A percentile compares a stretch with the other conserved stretches of the same genome.
These are phyloP conservation scores for Cytospora chrysosperma DNA, from an alignment of 2,329 filamentous ascomycete species.

Conservation along the genomic window DNA sequence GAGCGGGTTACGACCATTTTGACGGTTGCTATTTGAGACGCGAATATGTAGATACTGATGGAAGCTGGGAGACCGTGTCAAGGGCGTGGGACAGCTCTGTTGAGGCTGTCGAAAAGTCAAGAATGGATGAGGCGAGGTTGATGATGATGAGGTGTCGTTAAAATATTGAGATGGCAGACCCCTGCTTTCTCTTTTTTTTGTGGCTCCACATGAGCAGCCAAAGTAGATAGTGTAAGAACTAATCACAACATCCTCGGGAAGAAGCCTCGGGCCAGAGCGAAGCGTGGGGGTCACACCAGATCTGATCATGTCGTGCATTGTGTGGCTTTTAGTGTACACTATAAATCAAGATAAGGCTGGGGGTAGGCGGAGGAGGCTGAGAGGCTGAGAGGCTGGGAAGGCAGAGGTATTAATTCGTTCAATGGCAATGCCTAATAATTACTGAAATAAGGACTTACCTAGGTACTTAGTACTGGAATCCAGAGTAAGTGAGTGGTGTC, in stretches of 20 bases:
- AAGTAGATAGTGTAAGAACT: too few relatives aligned
- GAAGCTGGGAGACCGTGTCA: too few relatives aligned
- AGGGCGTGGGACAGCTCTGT: too few relatives aligned
- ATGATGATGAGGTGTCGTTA: background rate
- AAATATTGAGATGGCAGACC: background rate
- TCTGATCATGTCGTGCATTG: background rate
- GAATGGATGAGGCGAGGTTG: background rate
- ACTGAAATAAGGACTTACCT: too few relatives aligned
- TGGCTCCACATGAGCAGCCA: background rate
- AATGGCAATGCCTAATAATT: too few relatives aligned
- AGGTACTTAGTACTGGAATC: too few relatives aligned
- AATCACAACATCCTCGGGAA: background rate
- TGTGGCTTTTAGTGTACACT: background rate
- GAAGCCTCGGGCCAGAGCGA: background rate
- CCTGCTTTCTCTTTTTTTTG: too few relatives aligned
- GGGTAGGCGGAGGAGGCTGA: too few relatives aligned
- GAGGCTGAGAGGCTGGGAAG: background rate
- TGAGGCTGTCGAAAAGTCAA: background rate
- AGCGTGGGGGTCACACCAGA: background rate
- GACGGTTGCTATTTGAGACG: background rate
- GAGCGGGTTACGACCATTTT: conserved; percentile 23
- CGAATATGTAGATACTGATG: too few relatives aligned
- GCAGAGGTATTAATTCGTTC: too few relatives aligned
- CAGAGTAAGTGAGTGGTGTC: too few relatives aligned
- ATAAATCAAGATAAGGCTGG: too few relatives aligned